These are phyloP conservation scores for Barbatosphaeria neglecta DNA, from an alignment of 495 filamentous ascomycete genomes.

Conservation along the genomic window DNA sequence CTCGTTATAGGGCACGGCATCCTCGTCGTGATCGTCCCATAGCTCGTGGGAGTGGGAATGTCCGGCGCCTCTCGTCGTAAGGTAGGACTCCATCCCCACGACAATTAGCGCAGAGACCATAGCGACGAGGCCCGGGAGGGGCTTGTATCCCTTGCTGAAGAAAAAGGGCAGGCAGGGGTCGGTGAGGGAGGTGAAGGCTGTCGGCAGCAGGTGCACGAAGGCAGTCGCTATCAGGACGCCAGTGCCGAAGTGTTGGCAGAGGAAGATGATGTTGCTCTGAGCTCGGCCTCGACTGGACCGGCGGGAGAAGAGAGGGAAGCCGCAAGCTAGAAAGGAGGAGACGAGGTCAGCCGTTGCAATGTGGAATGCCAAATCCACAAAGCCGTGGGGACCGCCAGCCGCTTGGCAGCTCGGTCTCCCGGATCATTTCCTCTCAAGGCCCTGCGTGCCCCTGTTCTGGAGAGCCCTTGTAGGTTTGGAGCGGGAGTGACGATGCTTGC, in stretches of 20 bases:
- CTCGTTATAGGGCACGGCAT: conserved; percentile 6
- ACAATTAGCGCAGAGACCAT: conserved; percentile 70
- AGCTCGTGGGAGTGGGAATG: conserved; percentile 37
- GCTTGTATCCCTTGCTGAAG: conserved; percentile 61
- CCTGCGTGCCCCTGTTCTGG: too few relatives aligned
- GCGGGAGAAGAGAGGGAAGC: conserved; percentile 45
- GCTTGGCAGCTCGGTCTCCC: too few relatives aligned
- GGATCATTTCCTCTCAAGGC: too few relatives aligned
- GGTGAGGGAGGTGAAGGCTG: conserved; percentile 68
- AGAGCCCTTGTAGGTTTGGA: too few relatives aligned
- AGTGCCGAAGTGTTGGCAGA: conserved; percentile 76
- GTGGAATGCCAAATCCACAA: too few relatives aligned
- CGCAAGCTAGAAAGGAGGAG: conserved; percentile 35
- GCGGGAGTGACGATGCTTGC: too few relatives aligned
- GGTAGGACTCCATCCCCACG: conserved; percentile 65
- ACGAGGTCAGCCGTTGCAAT: conserved; percentile 2
- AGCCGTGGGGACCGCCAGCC: too few relatives aligned
- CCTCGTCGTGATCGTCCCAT: conserved; percentile 27
- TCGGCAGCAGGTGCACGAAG: conserved; percentile 77
- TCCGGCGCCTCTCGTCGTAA: conserved; percentile 43
- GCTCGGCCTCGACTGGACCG: conserved; percentile 31
- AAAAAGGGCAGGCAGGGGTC: conserved; percentile 67
- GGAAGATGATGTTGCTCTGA: conserved; percentile 47
- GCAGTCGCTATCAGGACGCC: conserved; percentile 82
- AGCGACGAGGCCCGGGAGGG: conserved; percentile 67